Percentiles rank a stretch among this genome's conserved stretches.
These are phyloP conservation scores for Lactuca sativa DNA, from an alignment of 129 eudicot genomes.

Conservation along the genomic window DNA sequence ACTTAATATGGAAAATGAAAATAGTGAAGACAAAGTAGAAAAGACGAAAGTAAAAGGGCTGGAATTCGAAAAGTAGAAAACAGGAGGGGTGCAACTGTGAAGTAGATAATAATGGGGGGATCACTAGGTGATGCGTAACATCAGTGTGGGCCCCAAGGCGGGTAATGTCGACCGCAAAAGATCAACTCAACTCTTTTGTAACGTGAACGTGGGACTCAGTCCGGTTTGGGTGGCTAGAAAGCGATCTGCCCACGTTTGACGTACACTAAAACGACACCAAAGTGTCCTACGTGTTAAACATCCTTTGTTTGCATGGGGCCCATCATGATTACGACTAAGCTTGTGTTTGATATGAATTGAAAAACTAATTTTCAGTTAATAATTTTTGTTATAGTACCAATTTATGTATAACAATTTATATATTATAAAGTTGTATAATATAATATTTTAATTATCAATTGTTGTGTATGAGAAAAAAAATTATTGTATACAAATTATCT, in stretches of 20 bases:
- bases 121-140: slow-evolving; percentile 30
- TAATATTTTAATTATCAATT: too few relatives aligned
- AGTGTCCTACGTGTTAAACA: slow-evolving; percentile 21
- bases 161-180: slow-evolving; percentile 24
- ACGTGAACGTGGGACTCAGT: slow-evolving; percentile 43
- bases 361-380: too few relatives aligned
- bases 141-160: slow-evolving; percentile 19
- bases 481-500: too few relatives aligned
- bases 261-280: slow-evolving; percentile 19
- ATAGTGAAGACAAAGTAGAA: not conserved
- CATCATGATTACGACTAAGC: slow-evolving; percentile 21
- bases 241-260: slow-evolving; percentile 34
- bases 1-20: not conserved
- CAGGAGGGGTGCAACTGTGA: not conserved
- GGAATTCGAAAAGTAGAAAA: not conserved
- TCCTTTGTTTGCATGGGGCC: slow-evolving; percentile 11
- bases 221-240: slow-evolving; percentile 40
- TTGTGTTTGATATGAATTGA: too few relatives aligned
- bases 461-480: too few relatives aligned
- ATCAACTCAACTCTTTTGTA: slow-evolving; percentile 30
- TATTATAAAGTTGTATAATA: too few relatives aligned
- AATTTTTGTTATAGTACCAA: too few relatives aligned
- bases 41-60: not conserved
- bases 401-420: too few relatives aligned
- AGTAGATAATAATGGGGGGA: not conserved